Percentiles rank a stretch among this genome's conserved stretches.
Evolutionary conservation across 1,139 yeast species (phyloP).

Genomic region (Entelexis sorbosivorans): DNA sequence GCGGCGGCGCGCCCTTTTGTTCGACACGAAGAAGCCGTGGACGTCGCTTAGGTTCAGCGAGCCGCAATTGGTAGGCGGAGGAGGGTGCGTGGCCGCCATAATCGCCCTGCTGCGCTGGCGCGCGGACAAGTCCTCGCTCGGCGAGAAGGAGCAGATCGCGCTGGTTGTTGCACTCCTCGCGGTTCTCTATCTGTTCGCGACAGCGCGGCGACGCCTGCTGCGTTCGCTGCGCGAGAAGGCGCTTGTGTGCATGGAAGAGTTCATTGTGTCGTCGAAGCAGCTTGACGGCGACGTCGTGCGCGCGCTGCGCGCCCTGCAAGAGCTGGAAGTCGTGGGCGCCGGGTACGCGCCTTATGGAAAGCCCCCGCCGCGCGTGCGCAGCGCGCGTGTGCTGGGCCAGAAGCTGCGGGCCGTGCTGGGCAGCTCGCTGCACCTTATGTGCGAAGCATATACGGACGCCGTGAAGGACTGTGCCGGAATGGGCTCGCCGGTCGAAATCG

Average conservation of each 20-base stretch:
- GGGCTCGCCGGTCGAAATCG: constrained; percentile 25
- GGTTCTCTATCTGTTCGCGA: constrained; percentile 28
- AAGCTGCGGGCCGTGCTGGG: constrained; percentile 28
- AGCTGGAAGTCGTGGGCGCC: constrained; percentile 31
- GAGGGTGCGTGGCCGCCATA: constrained; percentile 32
- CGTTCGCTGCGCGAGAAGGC: constrained; percentile 31
- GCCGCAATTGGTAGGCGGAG: constrained; percentile 30
- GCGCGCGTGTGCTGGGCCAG: constrained; percentile 14
- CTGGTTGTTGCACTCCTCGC: constrained; percentile 23
- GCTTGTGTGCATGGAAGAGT: constrained; percentile 26
- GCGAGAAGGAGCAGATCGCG: constrained; percentile 25
- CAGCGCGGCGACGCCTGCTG: constrained; percentile 30
- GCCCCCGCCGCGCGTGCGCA: constrained; percentile 1
- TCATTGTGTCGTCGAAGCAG: constrained; percentile 24
- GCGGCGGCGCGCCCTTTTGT: constrained; percentile 23
- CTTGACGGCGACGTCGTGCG: constrained; percentile 31
- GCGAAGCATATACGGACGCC: constrained; percentile 26
- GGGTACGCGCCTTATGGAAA: constrained; percentile 21
- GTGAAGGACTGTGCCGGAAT: constrained; percentile 27
- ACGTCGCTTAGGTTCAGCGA: constrained; percentile 22
- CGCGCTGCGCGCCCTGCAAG: constrained; percentile 31
- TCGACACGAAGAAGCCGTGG: constrained; percentile 28
- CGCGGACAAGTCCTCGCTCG: constrained; percentile 7
- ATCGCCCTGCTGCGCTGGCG: constrained; percentile 29
- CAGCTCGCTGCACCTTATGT: constrained; percentile 27